Percentiles rank a stretch among this genome's conserved stretches.
These are phyloP conservation scores for Cichorium intybus DNA, from an alignment of 140 eudicot genomes.

Conservation along the genomic window DNA sequence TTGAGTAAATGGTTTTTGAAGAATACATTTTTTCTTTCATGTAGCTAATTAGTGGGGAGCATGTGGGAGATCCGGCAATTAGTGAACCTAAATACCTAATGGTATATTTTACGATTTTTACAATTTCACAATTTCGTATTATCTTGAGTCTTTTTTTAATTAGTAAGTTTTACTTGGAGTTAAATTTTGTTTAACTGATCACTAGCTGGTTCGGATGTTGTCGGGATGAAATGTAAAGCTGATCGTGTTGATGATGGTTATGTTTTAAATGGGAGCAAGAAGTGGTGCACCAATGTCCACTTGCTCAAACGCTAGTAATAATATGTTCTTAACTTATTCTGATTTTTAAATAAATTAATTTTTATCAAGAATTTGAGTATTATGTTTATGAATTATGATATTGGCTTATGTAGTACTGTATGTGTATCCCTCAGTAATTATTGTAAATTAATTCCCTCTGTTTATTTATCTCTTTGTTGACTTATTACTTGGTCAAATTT, in stretches of 20 bases:
- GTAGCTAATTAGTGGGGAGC: constrained; percentile 94
- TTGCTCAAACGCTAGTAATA: constrained; percentile 87
- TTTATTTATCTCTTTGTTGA: constrained; percentile 7
- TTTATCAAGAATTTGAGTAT: too few species aligned
- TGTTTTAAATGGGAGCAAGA: constrained; percentile 84
- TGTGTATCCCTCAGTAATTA: too few species aligned
- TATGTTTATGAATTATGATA: too few species aligned
- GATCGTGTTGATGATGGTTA: constrained; percentile 93
- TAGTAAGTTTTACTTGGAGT: constrained; percentile 1
- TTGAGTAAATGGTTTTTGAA: background rate
- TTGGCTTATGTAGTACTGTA: too few species aligned
- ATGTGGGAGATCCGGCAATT: constrained; percentile 99
- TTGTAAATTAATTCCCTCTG: too few species aligned
- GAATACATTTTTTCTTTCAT: constrained; percentile 5
- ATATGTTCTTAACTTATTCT: background rate
- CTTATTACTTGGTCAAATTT: constrained; percentile 19
- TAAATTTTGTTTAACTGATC: background rate
- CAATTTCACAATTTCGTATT: background rate
- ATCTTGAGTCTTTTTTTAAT: background rate
- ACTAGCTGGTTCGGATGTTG: constrained; percentile 99
- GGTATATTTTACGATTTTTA: constrained; percentile 36
- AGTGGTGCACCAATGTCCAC: constrained; percentile 99
- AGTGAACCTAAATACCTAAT: constrained; percentile 98
- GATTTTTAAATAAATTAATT: too few species aligned
- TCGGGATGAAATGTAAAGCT: constrained; percentile 97